These are phyloP conservation scores for Macrophomina pseudophaseolina DNA, from an alignment of 2,329 filamentous ascomycete genomes.

Conservation along the genomic window DNA sequence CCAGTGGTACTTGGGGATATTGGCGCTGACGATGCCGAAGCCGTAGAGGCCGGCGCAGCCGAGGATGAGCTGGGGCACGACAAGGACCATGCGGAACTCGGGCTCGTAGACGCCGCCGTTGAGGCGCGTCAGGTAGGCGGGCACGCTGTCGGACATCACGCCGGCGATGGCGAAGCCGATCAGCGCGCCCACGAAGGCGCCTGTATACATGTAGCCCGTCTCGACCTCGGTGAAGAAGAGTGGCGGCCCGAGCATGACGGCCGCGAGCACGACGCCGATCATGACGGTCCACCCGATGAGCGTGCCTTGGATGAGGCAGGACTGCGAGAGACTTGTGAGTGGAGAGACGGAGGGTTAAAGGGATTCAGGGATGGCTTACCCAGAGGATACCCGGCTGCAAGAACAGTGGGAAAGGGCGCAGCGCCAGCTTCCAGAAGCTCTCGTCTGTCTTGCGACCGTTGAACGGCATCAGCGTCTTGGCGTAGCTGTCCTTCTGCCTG, in stretches of 20 bases:
- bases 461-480: conserved; percentile 70
- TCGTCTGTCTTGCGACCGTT: conserved; percentile 84
- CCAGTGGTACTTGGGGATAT: conserved; percentile 69
- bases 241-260: conserved; percentile 79
- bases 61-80: conserved; percentile 80
- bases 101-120: conserved; percentile 68
- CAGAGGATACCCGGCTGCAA: conserved; percentile 85
- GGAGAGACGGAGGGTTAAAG: background rate
- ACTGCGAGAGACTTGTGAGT: conserved; percentile 33
- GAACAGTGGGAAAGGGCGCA: conserved; percentile 81
- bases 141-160: conserved; percentile 73
- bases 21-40: conserved; percentile 74
- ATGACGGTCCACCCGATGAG: conserved; percentile 97
- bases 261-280: conserved; percentile 81
- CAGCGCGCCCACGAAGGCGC: conserved; percentile 82
- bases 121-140: conserved; percentile 69
- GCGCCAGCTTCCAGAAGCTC: conserved; percentile 66
- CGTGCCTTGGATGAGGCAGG: conserved; percentile 79
- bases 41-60: conserved; percentile 81
- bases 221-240: conserved; percentile 81
- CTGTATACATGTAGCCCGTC: conserved; percentile 86
- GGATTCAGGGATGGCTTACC: conserved; percentile 47
- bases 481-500: conserved; percentile 60
- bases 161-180: conserved; percentile 79
- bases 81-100: conserved; percentile 76